A percentile compares a stretch with the other conserved stretches of the same genome.
Conservation (phyloP, 2,329 filamentous ascomycete genomes). For the Talaromyces verruculosus region DNA sequence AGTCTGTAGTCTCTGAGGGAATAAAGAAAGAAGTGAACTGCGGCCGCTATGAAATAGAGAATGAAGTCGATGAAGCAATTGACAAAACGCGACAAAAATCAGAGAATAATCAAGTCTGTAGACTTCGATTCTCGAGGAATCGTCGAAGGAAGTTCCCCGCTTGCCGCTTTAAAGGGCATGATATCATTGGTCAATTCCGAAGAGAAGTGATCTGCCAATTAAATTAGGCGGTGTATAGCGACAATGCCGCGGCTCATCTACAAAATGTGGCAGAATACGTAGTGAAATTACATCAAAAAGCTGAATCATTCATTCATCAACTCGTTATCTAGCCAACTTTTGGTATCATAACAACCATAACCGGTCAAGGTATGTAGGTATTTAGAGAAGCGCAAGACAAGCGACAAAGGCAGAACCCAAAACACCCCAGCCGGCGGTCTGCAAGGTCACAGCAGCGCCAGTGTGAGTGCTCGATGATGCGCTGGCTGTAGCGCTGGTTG, state of each 20-base stretch:
- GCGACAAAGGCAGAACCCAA: constrained; percentile 37
- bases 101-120: not conserved
- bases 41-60: not conserved
- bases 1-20: not conserved
- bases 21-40: not conserved
- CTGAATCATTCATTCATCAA: not conserved
- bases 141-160: not conserved
- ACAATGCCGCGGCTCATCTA: not conserved
- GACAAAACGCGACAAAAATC: not conserved
- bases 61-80: not conserved
- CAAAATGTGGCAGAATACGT: not conserved
- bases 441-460: constrained; percentile 32
- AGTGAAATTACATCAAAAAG: not conserved
- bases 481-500: constrained; percentile 19
- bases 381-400: constrained; percentile 36
- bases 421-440: constrained; percentile 41
- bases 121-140: not conserved
- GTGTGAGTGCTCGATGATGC: constrained; percentile 33
- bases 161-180: not conserved
- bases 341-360: not conserved
- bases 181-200: constrained; percentile 14
- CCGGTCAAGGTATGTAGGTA: not conserved
- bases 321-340: not conserved
- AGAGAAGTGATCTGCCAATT: not conserved
- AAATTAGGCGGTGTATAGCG: not conserved